Conservation (phyloP, 164 flowering plant genomes). For the Cinnamomum micranthum region DNA sequence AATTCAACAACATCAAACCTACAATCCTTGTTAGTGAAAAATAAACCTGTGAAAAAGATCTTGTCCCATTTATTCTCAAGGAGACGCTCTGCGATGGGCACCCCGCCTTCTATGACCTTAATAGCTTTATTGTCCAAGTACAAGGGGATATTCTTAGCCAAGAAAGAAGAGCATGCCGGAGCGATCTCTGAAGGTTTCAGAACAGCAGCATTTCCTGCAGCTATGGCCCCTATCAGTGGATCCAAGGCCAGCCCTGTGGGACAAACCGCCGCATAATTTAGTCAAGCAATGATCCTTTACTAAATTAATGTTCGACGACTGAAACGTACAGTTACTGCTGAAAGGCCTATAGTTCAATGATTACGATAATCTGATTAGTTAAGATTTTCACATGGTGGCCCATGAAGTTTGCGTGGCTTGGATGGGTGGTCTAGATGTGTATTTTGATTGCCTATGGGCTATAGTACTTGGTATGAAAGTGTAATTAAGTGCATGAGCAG, state of each 20-base stretch:
- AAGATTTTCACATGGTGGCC: too few species aligned
- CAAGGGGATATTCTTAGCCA: constrained; percentile 46
- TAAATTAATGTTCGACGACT: background rate
- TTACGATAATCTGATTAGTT: background rate
- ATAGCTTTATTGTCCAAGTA: constrained; percentile 65
- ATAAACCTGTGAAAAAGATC: constrained; percentile 82
- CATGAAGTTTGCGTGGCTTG: too few species aligned
- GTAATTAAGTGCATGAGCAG: too few species aligned
- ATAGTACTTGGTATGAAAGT: too few species aligned
- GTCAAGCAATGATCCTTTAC: background rate
- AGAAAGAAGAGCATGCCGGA: constrained; percentile 60
- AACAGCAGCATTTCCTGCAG: constrained; percentile 78
- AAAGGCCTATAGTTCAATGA: background rate
- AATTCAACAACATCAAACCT: too few species aligned
- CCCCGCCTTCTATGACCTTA: constrained; percentile 65
- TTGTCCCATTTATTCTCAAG: constrained; percentile 82
- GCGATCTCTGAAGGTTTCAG: constrained; percentile 83
- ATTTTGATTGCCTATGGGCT: too few species aligned
- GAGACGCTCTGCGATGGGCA: constrained; percentile 32
- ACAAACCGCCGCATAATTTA: background rate
- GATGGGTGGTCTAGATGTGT: too few species aligned
- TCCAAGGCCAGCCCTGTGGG: constrained; percentile 61
- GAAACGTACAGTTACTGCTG: background rate
- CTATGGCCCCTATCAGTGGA: constrained; percentile 86
- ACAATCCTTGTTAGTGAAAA: background rate